Conservation (phyloP, 345 rosid genomes). For the Rhizophora mangle region DNA sequence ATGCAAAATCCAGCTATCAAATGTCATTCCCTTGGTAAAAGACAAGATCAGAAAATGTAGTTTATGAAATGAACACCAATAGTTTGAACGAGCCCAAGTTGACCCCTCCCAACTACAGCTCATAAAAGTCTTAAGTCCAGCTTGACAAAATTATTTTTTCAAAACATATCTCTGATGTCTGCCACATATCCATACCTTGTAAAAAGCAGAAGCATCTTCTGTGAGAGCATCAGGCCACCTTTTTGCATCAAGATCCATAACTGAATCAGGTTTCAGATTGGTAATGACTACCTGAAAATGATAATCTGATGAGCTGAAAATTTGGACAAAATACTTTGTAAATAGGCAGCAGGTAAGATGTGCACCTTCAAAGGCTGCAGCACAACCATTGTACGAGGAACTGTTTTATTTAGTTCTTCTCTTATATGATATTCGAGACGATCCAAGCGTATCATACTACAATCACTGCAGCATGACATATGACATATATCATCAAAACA, state of each 20-base stretch:
- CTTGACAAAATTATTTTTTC: too few species aligned
- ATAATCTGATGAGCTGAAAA: slow-evolving; percentile 1
- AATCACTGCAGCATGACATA: slow-evolving; percentile 54
- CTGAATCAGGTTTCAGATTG: slow-evolving; percentile 58
- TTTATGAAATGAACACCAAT: too few species aligned
- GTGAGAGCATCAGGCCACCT: slow-evolving; percentile 86
- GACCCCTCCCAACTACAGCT: neutral
- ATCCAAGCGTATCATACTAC: slow-evolving; percentile 78
- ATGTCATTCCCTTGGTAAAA: too few species aligned
- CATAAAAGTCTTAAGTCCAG: too few species aligned
- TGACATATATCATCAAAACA: slow-evolving; percentile 9
- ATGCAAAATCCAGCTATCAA: neutral
- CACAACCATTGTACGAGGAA: slow-evolving; percentile 82
- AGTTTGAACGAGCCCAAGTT: neutral
- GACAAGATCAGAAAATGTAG: too few species aligned
- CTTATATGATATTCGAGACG: slow-evolving; percentile 93
- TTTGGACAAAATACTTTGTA: neutral
- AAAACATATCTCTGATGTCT: neutral
- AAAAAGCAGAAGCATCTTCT: slow-evolving; percentile 67
- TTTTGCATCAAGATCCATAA: slow-evolving; percentile 81
- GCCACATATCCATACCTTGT: slow-evolving; percentile 49
- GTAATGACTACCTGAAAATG: slow-evolving; percentile 60
- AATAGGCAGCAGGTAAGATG: slow-evolving; percentile 9
- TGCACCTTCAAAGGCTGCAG: slow-evolving; percentile 85
- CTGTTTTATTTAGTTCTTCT: slow-evolving; percentile 88